Conservation (phyloP, 1,284 basidiomycete genomes). For the Sphagnurus paluster region DNA sequence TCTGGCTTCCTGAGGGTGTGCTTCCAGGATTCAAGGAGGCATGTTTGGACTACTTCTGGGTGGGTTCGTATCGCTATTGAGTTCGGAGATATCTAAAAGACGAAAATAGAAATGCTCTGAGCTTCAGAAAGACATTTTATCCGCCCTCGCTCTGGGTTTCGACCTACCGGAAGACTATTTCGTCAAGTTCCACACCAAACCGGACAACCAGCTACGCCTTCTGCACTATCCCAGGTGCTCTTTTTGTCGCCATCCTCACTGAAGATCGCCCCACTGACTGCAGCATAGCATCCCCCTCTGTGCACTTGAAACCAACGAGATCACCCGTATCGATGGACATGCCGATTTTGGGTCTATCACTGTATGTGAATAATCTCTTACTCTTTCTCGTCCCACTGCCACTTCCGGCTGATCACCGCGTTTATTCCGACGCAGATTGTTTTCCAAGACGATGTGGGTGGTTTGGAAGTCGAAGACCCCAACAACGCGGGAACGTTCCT, state of each 20-base stretch:
- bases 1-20: conserved; percentile 57
- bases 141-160: conserved; percentile 54
- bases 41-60: conserved; percentile 55
- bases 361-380: conserved; percentile 16
- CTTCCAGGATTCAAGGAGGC: conserved; percentile 55
- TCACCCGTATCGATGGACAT: conserved; percentile 54
- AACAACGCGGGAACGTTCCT: conserved; percentile 44
- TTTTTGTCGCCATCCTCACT: background rate
- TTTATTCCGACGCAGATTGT: conserved; percentile 1
- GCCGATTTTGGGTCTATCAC: conserved; percentile 63
- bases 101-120: conserved; percentile 38
- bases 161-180: conserved; percentile 49
- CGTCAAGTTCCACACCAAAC: conserved; percentile 39
- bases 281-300: conserved; percentile 33
- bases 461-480: conserved; percentile 61
- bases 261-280: background rate
- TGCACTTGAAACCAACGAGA: conserved; percentile 37
- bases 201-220: conserved; percentile 58
- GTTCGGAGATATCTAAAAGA: background rate
- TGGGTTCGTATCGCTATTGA: conserved; percentile 18
- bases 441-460: conserved; percentile 60
- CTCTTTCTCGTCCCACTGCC: background rate
- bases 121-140: conserved; percentile 43
- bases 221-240: conserved; percentile 56
- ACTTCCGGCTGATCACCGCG: too few species aligned